Evolutionary conservation across 768 basidiomycete genomes (phyloP).

Genomic region (Pleurotus giganteus): DNA sequence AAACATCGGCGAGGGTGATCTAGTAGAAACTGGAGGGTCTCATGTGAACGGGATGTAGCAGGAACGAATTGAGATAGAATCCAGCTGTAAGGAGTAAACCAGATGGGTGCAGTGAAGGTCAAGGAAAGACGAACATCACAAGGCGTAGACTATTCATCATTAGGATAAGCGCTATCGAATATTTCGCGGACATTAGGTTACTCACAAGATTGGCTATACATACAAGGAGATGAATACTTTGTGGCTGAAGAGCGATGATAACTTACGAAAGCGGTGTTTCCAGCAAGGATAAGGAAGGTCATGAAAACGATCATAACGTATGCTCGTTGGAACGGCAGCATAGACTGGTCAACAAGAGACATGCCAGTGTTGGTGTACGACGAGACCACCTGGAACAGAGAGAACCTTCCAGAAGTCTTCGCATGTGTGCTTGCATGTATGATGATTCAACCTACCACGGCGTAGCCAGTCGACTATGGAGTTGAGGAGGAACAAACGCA

Average conservation of each 20-base stretch:
- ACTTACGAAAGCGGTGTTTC: constrained; percentile 93
- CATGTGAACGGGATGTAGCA: constrained; percentile 54
- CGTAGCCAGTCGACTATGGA: constrained; percentile 52
- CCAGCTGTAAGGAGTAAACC: constrained; percentile 56
- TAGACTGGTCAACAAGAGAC: constrained; percentile 84
- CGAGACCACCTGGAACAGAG: constrained; percentile 81
- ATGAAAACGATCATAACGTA: constrained; percentile 77
- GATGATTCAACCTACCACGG: constrained; percentile 52
- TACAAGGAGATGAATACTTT: not conserved
- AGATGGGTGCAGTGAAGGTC: not conserved
- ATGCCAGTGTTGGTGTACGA: constrained; percentile 88
- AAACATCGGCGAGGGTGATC: constrained; percentile 95
- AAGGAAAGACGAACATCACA: constrained; percentile 58
- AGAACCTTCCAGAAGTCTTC: constrained; percentile 54
- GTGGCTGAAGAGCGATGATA: not conserved
- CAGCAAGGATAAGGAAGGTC: constrained; percentile 78
- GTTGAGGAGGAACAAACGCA: constrained; percentile 58
- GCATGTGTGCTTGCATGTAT: not conserved
- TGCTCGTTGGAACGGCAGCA: constrained; percentile 88
- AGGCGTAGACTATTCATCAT: constrained; percentile 64
- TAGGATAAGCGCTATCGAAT: not conserved
- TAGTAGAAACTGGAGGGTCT: constrained; percentile 87
- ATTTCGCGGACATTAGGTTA: too few species aligned
- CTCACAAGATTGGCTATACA: constrained; percentile 82
- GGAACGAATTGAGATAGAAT: constrained; percentile 60